These are phyloP conservation scores for Sphaerostilbella broomeana DNA, from an alignment of 2,329 filamentous ascomycete species.

Conservation along the genomic window DNA sequence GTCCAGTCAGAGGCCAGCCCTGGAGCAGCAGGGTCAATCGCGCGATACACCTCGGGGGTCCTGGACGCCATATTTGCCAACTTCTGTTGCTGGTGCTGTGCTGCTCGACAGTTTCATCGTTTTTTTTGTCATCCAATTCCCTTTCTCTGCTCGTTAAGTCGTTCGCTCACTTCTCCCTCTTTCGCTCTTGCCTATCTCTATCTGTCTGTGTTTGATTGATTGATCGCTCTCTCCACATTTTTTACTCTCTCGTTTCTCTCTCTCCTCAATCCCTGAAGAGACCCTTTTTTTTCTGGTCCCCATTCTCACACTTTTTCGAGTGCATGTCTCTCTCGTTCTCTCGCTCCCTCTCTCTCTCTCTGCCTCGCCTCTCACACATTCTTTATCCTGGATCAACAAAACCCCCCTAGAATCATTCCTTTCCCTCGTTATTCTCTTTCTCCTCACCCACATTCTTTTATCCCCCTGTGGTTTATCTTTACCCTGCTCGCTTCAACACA, in stretches of 20 bases:
- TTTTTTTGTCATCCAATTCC: conserved; percentile 7
- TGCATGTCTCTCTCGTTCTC: too few species aligned
- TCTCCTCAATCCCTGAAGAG: conserved; percentile 5
- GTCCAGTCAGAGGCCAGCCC: too few species aligned
- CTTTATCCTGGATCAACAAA: not conserved
- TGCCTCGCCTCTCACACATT: not conserved
- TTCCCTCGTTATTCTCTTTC: not conserved
- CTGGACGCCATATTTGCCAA: conserved; percentile 1
- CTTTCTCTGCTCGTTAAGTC: conserved; percentile 7
- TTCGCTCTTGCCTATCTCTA: conserved; percentile 6
- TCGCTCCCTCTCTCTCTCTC: not conserved
- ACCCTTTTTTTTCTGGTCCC: not conserved
- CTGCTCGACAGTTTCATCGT: conserved; percentile 2
- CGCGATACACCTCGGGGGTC: not conserved
- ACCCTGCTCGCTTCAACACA: too few species aligned
- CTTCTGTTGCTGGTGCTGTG: not conserved
- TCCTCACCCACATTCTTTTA: conserved; percentile 16
- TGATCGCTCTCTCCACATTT: conserved; percentile 20
- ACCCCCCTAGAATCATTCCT: not conserved
- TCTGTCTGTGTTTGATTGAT: conserved; percentile 3
- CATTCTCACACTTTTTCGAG: not conserved
- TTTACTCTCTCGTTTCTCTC: conserved; percentile 4
- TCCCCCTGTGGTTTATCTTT: conserved; percentile 7
- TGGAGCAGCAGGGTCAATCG: not conserved
- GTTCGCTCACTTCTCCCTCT: conserved; percentile 5